Evolutionary conservation across 345 rosid genomes (phyloP), one percentile per base, ranked within the genome.

Genomic region (Melastoma malabathricum): DNA sequence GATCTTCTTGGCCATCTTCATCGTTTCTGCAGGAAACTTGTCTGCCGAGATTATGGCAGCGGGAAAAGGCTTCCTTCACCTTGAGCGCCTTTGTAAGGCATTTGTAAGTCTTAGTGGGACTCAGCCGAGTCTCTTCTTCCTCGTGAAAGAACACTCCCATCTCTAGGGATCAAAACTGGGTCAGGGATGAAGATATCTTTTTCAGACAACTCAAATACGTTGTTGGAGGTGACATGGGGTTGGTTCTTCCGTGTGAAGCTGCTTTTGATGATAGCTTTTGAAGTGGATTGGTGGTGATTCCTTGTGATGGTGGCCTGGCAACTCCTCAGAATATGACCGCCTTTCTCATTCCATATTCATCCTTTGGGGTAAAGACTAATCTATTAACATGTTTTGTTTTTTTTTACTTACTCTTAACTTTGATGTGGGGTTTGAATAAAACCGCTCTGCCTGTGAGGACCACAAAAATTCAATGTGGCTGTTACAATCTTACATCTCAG

Each of bases 281-380:
- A 51, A 50, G 51, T 44, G 54, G 41, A 22, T 22, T 22, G 25
- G 25, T 22, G 25, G 41, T 6, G 41, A 34, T 6, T 34, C 56
- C 52, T 43, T 13, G 17, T 65, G 75, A 77, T 47, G 25, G 69
- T 47, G 72, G 70, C 80, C 50, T 75, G 52, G 15, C 78, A 79
- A 58, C 86, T 64, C 60, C 41, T 54, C 58, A 60, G 64, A 70
- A 61, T 51, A 53, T 44, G 43, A 46, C 51, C 13, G 22, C 51
- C 55, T 61, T 12, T 34, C 41, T 34, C 41, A 34, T 34, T 34
- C 41, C 12, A 34, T 5, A 34, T 18, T 64, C 20, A 68, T 52
- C 23, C 86, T 77, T 79, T 65, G 79, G 72, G 77, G 79, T 76
- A 65, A 82, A 77, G 89, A 66, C 78, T 47, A 76, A 74, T 78